Evolutionary conservation across 1,284 basidiomycete genomes (phyloP), one percentile per base, ranked within the genome.

Genomic region (Cryptococcus jaspeensis): DNA sequence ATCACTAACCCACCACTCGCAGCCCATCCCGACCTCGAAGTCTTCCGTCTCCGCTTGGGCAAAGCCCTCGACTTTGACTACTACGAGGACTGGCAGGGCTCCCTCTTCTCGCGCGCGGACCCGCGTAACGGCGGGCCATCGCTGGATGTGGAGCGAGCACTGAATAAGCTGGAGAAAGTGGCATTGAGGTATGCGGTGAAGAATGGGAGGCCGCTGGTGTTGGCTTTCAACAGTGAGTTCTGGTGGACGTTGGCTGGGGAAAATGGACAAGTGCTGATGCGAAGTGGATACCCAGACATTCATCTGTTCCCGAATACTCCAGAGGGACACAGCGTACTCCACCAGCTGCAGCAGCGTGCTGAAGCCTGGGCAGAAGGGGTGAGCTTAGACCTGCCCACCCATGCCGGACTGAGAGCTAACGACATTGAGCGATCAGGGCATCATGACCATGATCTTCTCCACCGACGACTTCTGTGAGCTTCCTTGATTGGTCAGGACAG

Each of bases 101-200:
- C 73, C 7, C 64, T 81, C 11, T 93, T 93, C 75, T 88, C 90
- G 62, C 79, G 90, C 47, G 81, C 87, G 38, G 90, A 94, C 77
- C 90, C 90, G 16, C 79, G 88, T 62, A 89, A 92, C 80, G 90
- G 86, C 60, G 90, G 90, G 0, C 85, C 91, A 9, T 83, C 85
- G 11, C 80, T 92, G 36, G 90, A 92, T 69, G 86, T 92, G 53
- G 90, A 92, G 74, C 81, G 91, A 85, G 87, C 87, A 0, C 72
- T 91, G 77, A 89, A 87, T 71, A 93, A 92, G 70, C 80, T 90
- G 2, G 89, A 92, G 71, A 92, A 92, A 70, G 89, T 92, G 22
- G 90, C 90, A 0, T 79, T 94, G 50, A 79, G 72, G 46, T 83
- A 81, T 67, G 80, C 85, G 39, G 77, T 79, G 45, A 78, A 80